phyloP scores from a whole-genome alignment of 176 grass and related monocot species.

The Calamus simplicifolius region DNA sequence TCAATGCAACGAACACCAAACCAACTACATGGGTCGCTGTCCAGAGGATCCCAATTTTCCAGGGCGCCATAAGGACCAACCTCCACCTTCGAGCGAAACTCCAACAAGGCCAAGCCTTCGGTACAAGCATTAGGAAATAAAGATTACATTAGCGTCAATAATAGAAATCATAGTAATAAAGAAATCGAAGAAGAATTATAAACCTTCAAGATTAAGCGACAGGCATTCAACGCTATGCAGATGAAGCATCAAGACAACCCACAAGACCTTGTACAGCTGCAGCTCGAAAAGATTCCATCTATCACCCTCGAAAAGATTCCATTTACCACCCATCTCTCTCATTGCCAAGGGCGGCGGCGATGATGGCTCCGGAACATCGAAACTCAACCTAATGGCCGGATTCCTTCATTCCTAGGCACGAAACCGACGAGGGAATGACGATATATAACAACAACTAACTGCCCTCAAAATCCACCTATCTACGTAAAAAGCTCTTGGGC shows the following conservation, averaged over 20 bases:
- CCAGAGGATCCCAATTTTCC: conserved; percentile 58
- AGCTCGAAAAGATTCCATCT: too few species aligned
- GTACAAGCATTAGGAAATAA: neutral
- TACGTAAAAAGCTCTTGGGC: too few species aligned
- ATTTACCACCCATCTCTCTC: too few species aligned
- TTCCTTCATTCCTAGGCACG: too few species aligned
- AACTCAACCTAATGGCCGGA: too few species aligned
- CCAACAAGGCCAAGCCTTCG: conserved; percentile 66
- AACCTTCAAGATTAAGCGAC: conserved; percentile 9
- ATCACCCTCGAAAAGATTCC: too few species aligned
- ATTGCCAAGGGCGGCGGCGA: neutral
- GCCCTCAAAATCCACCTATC: too few species aligned
- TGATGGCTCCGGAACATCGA: too few species aligned
- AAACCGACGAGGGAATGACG: too few species aligned
- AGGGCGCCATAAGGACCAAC: conserved; percentile 62
- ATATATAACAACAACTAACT: too few species aligned
- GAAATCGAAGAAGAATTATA: neutral
- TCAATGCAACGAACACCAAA: conserved; percentile 59
- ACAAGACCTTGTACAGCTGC: neutral
- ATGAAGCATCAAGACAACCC: neutral
- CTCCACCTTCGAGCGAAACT: conserved; percentile 57
- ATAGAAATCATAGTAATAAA: too few species aligned
- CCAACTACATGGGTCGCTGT: conserved; percentile 53
- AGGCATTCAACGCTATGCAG: neutral
- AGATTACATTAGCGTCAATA: neutral